These are phyloP conservation scores for Spizellomyces punctatus DNA, from an alignment of 192 early-diverging fungal species.

Conservation along the genomic window DNA sequence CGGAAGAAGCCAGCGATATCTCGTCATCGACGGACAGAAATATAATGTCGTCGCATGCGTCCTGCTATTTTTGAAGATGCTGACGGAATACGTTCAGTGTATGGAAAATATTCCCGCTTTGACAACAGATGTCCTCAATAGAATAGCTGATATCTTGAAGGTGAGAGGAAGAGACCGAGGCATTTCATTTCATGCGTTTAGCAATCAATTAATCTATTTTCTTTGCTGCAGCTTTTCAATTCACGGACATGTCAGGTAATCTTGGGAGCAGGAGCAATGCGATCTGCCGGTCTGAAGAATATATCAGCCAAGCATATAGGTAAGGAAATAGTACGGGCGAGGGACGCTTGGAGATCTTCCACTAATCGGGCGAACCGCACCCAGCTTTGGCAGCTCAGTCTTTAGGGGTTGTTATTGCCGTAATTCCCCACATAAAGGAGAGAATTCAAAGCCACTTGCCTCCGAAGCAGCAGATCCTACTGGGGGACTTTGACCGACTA, in stretches of 20 bases:
- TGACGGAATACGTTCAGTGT: conserved; percentile 90
- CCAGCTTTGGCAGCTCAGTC: conserved; percentile 91
- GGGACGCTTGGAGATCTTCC: neutral
- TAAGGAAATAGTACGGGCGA: conserved; percentile 29
- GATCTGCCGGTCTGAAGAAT: conserved; percentile 94
- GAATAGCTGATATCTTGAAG: conserved; percentile 82
- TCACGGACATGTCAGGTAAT: conserved; percentile 95
- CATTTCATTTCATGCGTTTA: neutral
- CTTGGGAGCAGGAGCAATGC: conserved; percentile 95
- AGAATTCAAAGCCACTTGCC: conserved; percentile 74
- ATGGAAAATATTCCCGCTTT: conserved; percentile 77
- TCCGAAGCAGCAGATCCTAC: conserved; percentile 75
- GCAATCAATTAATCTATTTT: neutral
- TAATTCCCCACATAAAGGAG: conserved; percentile 82
- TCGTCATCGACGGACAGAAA: conserved; percentile 74
- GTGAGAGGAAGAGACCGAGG: conserved; percentile 50
- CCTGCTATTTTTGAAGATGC: conserved; percentile 84
- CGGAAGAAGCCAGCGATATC: conserved; percentile 34
- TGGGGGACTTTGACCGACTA: conserved; percentile 89
- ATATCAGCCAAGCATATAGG: conserved; percentile 96
- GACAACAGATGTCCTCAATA: conserved; percentile 85
- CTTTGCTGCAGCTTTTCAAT: conserved; percentile 79
- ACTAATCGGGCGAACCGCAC: neutral
- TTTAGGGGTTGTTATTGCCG: conserved; percentile 80
- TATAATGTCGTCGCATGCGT: conserved; percentile 91